These are phyloP conservation scores for Dothideomycetes sp. DNA, from an alignment of 2,329 filamentous ascomycete genomes.

Conservation along the genomic window DNA sequence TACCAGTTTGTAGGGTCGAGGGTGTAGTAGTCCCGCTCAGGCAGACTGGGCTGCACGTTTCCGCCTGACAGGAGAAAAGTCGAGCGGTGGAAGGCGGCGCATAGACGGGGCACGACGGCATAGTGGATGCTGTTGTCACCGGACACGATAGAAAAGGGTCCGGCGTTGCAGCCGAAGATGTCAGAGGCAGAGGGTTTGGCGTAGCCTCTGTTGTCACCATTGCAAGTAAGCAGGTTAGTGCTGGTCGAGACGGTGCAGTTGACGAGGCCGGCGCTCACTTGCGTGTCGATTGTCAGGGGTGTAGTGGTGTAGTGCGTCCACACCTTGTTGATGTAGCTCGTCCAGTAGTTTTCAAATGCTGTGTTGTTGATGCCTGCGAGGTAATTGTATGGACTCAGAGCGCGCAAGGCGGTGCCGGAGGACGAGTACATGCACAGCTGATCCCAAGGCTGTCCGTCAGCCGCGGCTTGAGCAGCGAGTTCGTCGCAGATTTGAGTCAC, in stretches of 20 bases:
- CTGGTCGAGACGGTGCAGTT: constrained; percentile 32
- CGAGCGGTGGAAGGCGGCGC: constrained; percentile 64
- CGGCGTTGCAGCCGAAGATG: constrained; percentile 57
- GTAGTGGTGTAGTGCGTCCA: constrained; percentile 37
- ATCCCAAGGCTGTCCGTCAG: constrained; percentile 52
- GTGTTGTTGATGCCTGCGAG: constrained; percentile 29
- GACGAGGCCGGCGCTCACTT: constrained; percentile 45
- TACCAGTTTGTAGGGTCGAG: constrained; percentile 39
- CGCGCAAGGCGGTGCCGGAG: constrained; percentile 25
- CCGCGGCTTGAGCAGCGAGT: constrained; percentile 41
- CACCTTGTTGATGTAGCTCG: constrained; percentile 39
- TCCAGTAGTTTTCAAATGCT: constrained; percentile 40
- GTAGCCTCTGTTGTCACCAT: constrained; percentile 36
- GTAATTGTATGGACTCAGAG: constrained; percentile 30
- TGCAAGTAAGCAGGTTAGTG: constrained; percentile 30
- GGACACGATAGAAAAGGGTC: constrained; percentile 43
- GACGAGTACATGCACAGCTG: constrained; percentile 40
- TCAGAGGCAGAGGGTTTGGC: constrained; percentile 47
- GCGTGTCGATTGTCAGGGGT: constrained; percentile 52
- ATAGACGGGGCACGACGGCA: constrained; percentile 61
- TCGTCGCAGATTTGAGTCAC: constrained; percentile 43
- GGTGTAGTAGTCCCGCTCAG: constrained; percentile 33
- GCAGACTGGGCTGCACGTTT: constrained; percentile 32
- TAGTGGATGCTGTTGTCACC: constrained; percentile 28
- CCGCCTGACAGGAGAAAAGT: constrained; percentile 48